Evolutionary conservation across 495 filamentous ascomycete species (phyloP), one percentile per base, ranked within the genome.

Genomic region (Penicillium diatomitis): DNA sequence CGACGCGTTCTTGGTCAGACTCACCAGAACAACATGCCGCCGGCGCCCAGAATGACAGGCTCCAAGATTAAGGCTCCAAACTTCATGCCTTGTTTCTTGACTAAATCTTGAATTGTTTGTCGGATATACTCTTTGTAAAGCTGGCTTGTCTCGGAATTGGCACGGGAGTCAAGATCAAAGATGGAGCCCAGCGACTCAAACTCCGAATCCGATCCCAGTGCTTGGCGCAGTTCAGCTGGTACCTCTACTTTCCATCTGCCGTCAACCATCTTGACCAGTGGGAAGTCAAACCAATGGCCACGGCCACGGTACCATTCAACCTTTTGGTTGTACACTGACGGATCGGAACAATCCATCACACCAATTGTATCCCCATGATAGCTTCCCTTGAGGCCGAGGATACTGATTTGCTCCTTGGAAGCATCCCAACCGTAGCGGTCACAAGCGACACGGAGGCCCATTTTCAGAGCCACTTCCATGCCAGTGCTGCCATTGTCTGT

Each of bases 311-410:
- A 90, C 86, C 86, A 90, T 51, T 87, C 83, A 0, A 88, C 83
- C 57, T 85, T 84, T 52, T 85, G 69, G 51, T 90, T 90, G 49
- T 66, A 90, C 0, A 74, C 78, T 4, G 77, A 79, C 3, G 86
- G 86, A 61, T 88, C 84, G 3, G 82, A 78, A 47, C 77, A 82
- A 53, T 90, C 84, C 86, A 90, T 90, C 0, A 83, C 83, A 3
- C 86, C 86, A 20, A 90, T 85, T 0, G 86, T 89, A 56, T 90
- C 86, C 1, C 86, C 86, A 57, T 90, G 86, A 55, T 90, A 90
- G 50, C 81, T 82, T 2, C 82, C 84, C 57, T 84, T 84, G 20
- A 90, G 64, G 6, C 86, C 86, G 3, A 90, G 58, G 31, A 89
- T 78, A 9, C 75, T 77, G 8, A 86, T 68, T 20, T 81, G 68